A percentile compares a stretch with the other conserved stretches of the same genome.
These are phyloP conservation scores for Hirsutella rhossiliensis DNA, from an alignment of 2,329 filamentous ascomycete species.

Conservation along the genomic window DNA sequence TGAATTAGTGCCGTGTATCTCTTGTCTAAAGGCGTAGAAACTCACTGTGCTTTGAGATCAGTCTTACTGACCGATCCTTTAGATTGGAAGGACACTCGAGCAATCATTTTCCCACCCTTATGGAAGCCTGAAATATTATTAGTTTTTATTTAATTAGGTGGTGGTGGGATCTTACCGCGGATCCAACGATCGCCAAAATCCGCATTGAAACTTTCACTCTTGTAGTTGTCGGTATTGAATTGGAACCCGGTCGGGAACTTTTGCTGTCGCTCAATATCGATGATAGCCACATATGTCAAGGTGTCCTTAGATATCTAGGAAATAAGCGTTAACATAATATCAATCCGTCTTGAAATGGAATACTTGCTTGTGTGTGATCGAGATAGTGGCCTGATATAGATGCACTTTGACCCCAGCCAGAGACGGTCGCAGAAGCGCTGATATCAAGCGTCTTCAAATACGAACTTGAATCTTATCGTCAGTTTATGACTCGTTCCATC, in stretches of 20 bases:
- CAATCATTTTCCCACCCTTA: conserved; percentile 1
- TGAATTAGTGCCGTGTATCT: neutral
- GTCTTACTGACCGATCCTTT: neutral
- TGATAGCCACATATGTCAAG: neutral
- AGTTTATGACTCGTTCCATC: neutral
- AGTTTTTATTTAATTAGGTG: neutral
- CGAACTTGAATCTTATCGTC: neutral
- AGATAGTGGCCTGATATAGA: conserved; percentile 1
- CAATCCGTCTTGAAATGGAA: neutral
- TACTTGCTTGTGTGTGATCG: neutral
- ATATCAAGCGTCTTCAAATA: conserved; percentile 1
- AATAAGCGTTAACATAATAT: no score
- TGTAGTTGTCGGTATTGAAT: neutral
- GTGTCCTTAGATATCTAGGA: neutral
- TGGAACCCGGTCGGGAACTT: neutral
- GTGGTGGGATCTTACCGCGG: neutral
- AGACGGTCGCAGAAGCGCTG: neutral
- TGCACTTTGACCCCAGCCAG: conserved; percentile 1
- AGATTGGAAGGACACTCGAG: neutral
- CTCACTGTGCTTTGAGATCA: neutral
- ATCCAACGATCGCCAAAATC: conserved; percentile 3
- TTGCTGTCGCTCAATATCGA: neutral
- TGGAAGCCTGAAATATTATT: neutral
- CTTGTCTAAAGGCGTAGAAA: no score
- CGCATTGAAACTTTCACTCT: neutral